Conservation (phyloP, 164 flowering plant genomes). For the Magnolia kwangsiensis region DNA sequence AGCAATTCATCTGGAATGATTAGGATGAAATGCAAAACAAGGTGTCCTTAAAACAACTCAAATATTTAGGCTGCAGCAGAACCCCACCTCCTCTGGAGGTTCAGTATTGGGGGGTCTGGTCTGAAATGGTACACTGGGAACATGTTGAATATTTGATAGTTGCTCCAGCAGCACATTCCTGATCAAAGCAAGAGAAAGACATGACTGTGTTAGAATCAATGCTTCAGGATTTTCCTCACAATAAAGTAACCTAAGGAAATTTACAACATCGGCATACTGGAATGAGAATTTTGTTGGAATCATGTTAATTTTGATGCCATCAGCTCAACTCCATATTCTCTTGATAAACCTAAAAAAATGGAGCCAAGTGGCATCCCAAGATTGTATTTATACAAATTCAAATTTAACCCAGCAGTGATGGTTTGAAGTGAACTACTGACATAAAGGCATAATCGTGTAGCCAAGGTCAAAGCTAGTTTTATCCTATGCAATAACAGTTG, state of each 20-base stretch:
- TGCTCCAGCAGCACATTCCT: conserved; percentile 76
- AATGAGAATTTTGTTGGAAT: not conserved
- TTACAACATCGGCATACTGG: not conserved
- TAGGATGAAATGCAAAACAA: conserved; percentile 1
- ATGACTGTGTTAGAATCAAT: not conserved
- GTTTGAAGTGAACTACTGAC: not conserved
- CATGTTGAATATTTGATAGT: conserved; percentile 65
- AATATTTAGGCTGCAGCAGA: not conserved
- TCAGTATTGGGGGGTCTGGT: conserved; percentile 49
- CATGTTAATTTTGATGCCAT: not conserved
- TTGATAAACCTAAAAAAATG: not conserved
- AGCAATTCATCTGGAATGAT: conserved; percentile 1
- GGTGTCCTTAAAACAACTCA: not conserved
- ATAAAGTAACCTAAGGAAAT: not conserved
- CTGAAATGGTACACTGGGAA: conserved; percentile 85
- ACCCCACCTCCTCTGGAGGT: conserved; percentile 67
- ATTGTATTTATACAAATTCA: not conserved
- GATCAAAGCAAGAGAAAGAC: conserved; percentile 8
- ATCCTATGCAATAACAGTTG: too few species aligned
- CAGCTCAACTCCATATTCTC: not conserved
- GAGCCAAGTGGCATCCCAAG: not conserved
- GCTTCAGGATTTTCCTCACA: not conserved
- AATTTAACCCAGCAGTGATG: too few species aligned
- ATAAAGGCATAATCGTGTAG: not conserved
- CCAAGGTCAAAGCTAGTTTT: too few species aligned